A percentile compares a stretch with the other conserved stretches of the same genome.
phyloP scores from a whole-genome alignment of 2,329 filamentous ascomycete species.

The Trichoderma atrobrunneum region DNA sequence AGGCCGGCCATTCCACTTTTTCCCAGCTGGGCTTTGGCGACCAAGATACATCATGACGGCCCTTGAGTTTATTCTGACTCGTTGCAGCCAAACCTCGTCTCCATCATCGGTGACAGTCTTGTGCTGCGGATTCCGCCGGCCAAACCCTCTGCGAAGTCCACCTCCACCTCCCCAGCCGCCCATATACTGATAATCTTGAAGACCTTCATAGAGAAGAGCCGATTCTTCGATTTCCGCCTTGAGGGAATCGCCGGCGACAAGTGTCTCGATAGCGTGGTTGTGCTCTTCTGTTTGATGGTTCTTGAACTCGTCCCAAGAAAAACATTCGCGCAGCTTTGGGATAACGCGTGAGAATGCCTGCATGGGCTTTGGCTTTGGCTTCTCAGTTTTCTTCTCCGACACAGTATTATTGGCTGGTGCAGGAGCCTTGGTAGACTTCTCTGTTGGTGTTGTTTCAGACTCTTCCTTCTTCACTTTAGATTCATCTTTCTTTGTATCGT shows the following conservation, averaged over 20 bases:
- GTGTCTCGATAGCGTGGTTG: slow-evolving; percentile 10
- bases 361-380: slow-evolving; percentile 15
- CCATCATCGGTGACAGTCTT: slow-evolving; percentile 4
- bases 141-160: background rate
- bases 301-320: slow-evolving; percentile 11
- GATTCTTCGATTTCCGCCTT: slow-evolving; percentile 12
- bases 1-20: slow-evolving; percentile 14
- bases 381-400: background rate
- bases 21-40: slow-evolving; percentile 4
- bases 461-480: background rate
- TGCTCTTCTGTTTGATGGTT: slow-evolving; percentile 9
- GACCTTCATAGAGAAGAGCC: background rate
- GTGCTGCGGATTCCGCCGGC: slow-evolving; percentile 1
- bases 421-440: background rate
- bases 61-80: slow-evolving; percentile 12
- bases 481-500: background rate
- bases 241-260: slow-evolving; percentile 12
- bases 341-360: slow-evolving; percentile 11
- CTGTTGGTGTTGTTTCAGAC: background rate
- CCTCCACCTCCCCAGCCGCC: background rate
- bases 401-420: background rate
- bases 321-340: background rate
- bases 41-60: slow-evolving; percentile 14
- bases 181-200: background rate
- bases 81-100: slow-evolving; percentile 10